A percentile compares a stretch with the other conserved stretches of the same genome.
Evolutionary conservation across 345 rosid species (phyloP).

Genomic region (Ceriops decandra): DNA sequence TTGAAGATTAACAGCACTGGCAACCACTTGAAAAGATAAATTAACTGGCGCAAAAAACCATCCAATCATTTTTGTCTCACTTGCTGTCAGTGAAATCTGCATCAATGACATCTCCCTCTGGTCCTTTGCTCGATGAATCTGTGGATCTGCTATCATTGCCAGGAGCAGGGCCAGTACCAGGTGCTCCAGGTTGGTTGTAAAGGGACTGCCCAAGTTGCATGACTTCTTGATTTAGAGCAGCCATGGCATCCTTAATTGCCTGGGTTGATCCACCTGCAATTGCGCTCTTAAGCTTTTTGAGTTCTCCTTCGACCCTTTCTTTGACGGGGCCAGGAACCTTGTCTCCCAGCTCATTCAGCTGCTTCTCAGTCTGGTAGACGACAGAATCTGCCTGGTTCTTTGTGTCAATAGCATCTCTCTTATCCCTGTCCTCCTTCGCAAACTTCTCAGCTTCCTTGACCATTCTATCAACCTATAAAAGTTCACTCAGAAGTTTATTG

Average conservation of each 20-base stretch:
- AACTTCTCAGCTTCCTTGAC: conserved; percentile 86
- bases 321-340: conserved; percentile 82
- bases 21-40: no score
- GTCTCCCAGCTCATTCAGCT: conserved; percentile 85
- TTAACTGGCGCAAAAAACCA: not conserved
- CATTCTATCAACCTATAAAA: conserved; percentile 73
- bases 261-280: conserved; percentile 69
- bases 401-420: conserved; percentile 93
- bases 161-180: conserved; percentile 50
- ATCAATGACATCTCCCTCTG: conserved; percentile 86
- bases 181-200: conserved; percentile 82
- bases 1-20: no score
- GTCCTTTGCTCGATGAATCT: conserved; percentile 53
- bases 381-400: conserved; percentile 96
- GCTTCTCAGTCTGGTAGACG: conserved; percentile 93
- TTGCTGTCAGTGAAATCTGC: conserved; percentile 93
- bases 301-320: conserved; percentile 84
- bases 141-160: conserved; percentile 56
- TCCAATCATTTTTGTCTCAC: conserved; percentile 28
- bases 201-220: conserved; percentile 93
- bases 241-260: conserved; percentile 71
- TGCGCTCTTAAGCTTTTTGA: conserved; percentile 77
- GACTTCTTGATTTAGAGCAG: conserved; percentile 87
- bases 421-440: conserved; percentile 87
- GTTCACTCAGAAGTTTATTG: not conserved